Conservation (phyloP, 2,329 filamentous ascomycete genomes). For the Fusarium tjaetaba region DNA sequence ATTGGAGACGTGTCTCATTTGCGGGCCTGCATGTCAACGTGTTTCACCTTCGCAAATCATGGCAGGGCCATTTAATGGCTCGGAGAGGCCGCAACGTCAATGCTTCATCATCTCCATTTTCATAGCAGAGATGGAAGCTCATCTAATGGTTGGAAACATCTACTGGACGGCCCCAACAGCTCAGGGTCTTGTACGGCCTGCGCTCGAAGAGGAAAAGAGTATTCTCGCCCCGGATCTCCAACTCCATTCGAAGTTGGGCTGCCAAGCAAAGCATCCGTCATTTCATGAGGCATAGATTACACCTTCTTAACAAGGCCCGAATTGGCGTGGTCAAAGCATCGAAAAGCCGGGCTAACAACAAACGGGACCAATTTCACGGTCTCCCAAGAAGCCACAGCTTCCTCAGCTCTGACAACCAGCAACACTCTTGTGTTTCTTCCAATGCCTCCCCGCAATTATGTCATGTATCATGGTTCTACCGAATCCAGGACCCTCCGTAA, state of each 20-base stretch:
- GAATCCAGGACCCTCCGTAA: slow-evolving; percentile 51
- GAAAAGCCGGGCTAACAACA: slow-evolving; percentile 32
- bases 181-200: slow-evolving; percentile 5
- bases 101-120: slow-evolving; percentile 23
- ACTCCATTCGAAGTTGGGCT: slow-evolving; percentile 15
- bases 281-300: slow-evolving; percentile 29
- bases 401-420: slow-evolving; percentile 29
- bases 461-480: slow-evolving; percentile 54
- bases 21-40: slow-evolving; percentile 32
- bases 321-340: slow-evolving; percentile 42
- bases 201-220: slow-evolving; percentile 18
- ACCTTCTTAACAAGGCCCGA: slow-evolving; percentile 36
- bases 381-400: slow-evolving; percentile 37
- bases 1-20: slow-evolving; percentile 36
- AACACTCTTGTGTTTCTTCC: slow-evolving; percentile 26
- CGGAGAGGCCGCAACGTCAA: slow-evolving; percentile 33
- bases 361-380: slow-evolving; percentile 28
- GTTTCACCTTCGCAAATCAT: slow-evolving; percentile 39
- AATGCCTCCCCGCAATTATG: slow-evolving; percentile 55
- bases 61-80: slow-evolving; percentile 22
- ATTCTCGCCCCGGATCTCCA: slow-evolving; percentile 28
- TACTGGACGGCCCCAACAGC: neutral
- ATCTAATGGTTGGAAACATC: neutral
- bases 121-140: neutral
- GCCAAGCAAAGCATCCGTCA: slow-evolving; percentile 35